phyloP scores from a whole-genome alignment of 1,139 yeast genomes.

The Saccharomyces pastorianus region DNA sequence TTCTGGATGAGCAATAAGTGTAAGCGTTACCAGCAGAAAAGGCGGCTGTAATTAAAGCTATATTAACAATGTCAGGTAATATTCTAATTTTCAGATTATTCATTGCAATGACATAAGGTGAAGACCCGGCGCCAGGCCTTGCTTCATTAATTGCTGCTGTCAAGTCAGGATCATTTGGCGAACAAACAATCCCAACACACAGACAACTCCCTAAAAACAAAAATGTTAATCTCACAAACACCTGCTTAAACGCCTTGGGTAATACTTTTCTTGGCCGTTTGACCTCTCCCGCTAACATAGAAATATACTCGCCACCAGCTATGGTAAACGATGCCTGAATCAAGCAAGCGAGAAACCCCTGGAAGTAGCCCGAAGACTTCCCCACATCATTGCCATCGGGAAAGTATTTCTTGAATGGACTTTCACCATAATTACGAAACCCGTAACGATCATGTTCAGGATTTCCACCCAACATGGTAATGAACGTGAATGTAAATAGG shows the following conservation, averaged over 20 bases:
- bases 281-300: slow-evolving; percentile 81
- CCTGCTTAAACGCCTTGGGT: slow-evolving; percentile 73
- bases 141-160: slow-evolving; percentile 39
- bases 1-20: slow-evolving; percentile 53
- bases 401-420: slow-evolving; percentile 48
- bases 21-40: slow-evolving; percentile 71
- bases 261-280: slow-evolving; percentile 67
- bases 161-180: slow-evolving; percentile 42
- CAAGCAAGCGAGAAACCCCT: slow-evolving; percentile 60
- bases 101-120: slow-evolving; percentile 62
- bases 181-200: slow-evolving; percentile 52
- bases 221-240: slow-evolving; percentile 60
- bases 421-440: slow-evolving; percentile 53
- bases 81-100: slow-evolving; percentile 43
- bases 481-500: slow-evolving; percentile 59
- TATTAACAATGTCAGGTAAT: slow-evolving; percentile 59
- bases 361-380: slow-evolving; percentile 49
- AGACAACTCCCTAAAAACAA: slow-evolving; percentile 60
- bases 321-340: slow-evolving; percentile 59
- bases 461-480: slow-evolving; percentile 83
- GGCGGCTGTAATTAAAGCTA: slow-evolving; percentile 51
- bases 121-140: slow-evolving; percentile 52
- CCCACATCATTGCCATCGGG: slow-evolving; percentile 40
- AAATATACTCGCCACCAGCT: slow-evolving; percentile 79
- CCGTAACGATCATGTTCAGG: slow-evolving; percentile 60